phyloP scores from a whole-genome alignment of 108 stramenopile genomes.

The Bacterosira constricta region DNA sequence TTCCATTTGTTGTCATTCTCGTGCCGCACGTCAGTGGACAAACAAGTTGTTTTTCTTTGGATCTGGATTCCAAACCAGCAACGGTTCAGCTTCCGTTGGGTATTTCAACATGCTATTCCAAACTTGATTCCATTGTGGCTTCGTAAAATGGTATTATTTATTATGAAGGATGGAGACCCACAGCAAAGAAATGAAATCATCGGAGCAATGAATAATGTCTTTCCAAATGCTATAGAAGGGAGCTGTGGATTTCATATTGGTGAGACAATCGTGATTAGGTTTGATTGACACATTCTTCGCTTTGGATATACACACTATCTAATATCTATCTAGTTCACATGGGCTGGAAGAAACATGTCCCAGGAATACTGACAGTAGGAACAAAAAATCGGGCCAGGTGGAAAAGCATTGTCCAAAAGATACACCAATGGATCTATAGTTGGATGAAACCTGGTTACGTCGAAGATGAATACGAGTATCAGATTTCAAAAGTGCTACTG shows the following conservation, averaged over 20 bases:
- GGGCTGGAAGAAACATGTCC: conserved; percentile 5
- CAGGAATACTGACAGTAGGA: not conserved
- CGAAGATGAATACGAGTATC: conserved; percentile 13
- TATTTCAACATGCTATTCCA: not conserved
- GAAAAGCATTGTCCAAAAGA: not conserved
- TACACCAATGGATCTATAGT: conserved; percentile 22
- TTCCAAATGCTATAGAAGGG: not conserved
- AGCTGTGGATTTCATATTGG: not conserved
- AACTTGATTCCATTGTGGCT: not conserved
- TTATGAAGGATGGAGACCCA: conserved; percentile 13
- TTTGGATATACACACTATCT: no score
- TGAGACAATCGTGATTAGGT: no score
- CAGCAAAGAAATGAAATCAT: conserved; percentile 15
- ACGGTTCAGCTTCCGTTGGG: not conserved
- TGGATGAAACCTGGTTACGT: conserved; percentile 21
- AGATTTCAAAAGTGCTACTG: conserved; percentile 11
- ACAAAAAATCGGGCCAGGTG: not conserved
- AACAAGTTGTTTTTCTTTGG: conserved; percentile 12
- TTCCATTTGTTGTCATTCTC: conserved; percentile 9
- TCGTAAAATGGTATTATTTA: not conserved
- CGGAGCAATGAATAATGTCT: not conserved
- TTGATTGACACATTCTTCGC: no score
- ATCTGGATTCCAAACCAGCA: conserved; percentile 9
- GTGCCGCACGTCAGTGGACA: not conserved
- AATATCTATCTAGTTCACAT: no score